Conservation (phyloP, 208 protist species). For the Wallacemonas sp. region DNA sequence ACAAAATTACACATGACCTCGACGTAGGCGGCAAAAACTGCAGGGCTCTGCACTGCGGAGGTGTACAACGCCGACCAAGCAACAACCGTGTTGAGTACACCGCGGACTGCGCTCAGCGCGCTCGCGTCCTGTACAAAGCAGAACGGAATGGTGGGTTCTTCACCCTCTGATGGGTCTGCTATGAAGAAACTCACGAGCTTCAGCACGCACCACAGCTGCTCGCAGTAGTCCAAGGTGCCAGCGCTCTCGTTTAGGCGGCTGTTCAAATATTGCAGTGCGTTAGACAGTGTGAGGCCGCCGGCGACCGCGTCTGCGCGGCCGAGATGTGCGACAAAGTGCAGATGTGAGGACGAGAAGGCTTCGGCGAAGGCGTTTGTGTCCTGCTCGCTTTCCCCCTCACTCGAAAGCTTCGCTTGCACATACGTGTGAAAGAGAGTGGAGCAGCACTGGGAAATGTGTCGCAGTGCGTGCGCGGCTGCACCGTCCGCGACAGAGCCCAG, state of each 20-base stretch:
- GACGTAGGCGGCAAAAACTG: conserved; percentile 55
- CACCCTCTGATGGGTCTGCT: conserved; percentile 63
- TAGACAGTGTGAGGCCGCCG: neutral
- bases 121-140: conserved; percentile 57
- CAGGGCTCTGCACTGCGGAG: conserved; percentile 36
- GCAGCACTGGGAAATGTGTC: neutral
- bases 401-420: conserved; percentile 5
- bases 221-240: conserved; percentile 13
- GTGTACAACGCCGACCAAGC: neutral
- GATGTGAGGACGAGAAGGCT: conserved; percentile 63
- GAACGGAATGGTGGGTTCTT: conserved; percentile 67
- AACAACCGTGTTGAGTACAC: conserved; percentile 10
- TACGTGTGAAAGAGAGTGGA: conserved; percentile 5
- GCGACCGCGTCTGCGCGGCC: conserved; percentile 30
- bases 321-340: conserved; percentile 66
- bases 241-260: neutral
- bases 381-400: conserved; percentile 26
- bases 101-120: conserved; percentile 28
- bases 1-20: conserved; percentile 58
- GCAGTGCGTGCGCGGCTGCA: neutral
- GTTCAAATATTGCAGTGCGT: neutral
- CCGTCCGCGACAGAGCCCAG: no score
- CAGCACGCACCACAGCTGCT: conserved; percentile 66
- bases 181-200: conserved; percentile 61
- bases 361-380: conserved; percentile 58